Evolutionary conservation across 202 grass and related monocot genomes (phyloP), one percentile per base, ranked within the genome.

Genomic region (Bolboschoenoplectus hybrid): DNA sequence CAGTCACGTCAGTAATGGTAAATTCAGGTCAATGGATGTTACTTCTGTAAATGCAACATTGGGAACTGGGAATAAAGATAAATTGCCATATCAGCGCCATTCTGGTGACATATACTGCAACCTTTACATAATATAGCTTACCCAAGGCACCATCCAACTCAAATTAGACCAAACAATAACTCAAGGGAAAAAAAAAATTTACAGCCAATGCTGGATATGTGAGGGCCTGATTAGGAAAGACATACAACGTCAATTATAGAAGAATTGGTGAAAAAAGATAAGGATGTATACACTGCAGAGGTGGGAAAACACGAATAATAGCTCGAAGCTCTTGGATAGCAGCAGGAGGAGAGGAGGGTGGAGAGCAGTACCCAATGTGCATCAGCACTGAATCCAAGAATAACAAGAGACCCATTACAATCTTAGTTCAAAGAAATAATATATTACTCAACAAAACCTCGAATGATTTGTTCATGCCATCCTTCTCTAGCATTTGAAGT

Each of bases 291-390:
- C 97, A 83, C 36, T 96, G 90, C 83, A 96, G 86, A 82, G 97
- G 88, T 66, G 92, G 85, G 47, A 98, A 83, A 92, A 98, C 89
- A 64, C 89, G 93, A 87, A 98, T 85, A 77, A 89, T 96, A 57
- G 89, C 93, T 41, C 90, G 84, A 35, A 98, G 60, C 82, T 92
- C 97, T 86, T 96, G 97, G 67, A 98, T 98, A 9, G 90, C 89
- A 77, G 86, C 89, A 77, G 97, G 93, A 73, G 90, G 93, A 9
- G 92, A 94, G 43, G 97, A 94, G 79, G 93, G 95, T 82, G 92
- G 92, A 35, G 89, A 96, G 86, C 93, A 96, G 80, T 96, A 96
- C 64, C 97, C 97, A 79, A 92, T 96, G 90, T 98, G 97, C 91
- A 98, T 98, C 63, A 98, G 86, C 67, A 98, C 97, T 98, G 87